phyloP scores from a whole-genome alignment of 306 rosid genomes.

The Quillaja saponaria region DNA sequence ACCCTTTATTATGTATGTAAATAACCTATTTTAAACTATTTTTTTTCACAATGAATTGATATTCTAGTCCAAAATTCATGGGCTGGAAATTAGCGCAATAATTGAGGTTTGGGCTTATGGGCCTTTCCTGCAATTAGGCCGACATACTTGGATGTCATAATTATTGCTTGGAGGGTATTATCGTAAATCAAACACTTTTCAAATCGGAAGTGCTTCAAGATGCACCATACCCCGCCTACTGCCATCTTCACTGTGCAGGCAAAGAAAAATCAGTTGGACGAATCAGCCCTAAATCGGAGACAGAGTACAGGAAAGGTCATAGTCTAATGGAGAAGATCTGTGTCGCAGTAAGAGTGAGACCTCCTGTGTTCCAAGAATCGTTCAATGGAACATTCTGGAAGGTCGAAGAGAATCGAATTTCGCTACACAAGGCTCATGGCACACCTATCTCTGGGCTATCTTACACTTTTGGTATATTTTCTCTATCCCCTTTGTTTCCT shows the following conservation, averaged over 20 bases:
- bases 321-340: conserved; percentile 83
- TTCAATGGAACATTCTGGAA: conserved; percentile 69
- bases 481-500: neutral
- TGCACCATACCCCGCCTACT: conserved; percentile 26
- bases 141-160: neutral
- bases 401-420: conserved; percentile 81
- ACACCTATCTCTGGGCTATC: conserved; percentile 71
- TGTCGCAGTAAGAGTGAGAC: conserved; percentile 82
- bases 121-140: neutral
- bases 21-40: too few species aligned
- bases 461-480: conserved; percentile 68
- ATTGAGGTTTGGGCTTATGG: neutral
- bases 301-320: too few species aligned
- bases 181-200: conserved; percentile 4
- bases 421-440: conserved; percentile 82
- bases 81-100: too few species aligned
- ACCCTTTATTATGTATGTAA: too few species aligned
- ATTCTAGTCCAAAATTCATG: too few species aligned
- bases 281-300: too few species aligned
- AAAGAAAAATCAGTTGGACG: too few species aligned
- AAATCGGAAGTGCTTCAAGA: neutral
- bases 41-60: too few species aligned
- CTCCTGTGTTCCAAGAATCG: conserved; percentile 50
- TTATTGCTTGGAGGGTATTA: neutral
- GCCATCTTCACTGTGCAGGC: too few species aligned